phyloP scores from a whole-genome alignment of 2,329 filamentous ascomycete genomes.

The Sarocladiaceae sp. region DNA sequence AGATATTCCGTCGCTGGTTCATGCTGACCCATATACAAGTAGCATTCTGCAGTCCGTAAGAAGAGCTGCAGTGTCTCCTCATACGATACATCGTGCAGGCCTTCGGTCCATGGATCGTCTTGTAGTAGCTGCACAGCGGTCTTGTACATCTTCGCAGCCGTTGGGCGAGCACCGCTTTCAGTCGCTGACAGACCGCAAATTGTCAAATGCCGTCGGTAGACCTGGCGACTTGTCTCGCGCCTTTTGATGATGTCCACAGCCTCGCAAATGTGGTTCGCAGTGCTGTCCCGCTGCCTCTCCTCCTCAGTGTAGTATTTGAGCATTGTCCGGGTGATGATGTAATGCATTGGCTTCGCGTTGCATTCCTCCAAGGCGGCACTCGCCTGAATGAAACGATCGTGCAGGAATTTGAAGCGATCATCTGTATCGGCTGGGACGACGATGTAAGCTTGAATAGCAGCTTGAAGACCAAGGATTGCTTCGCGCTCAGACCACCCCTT shows the following conservation, averaged over 20 bases:
- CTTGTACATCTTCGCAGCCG: conserved; percentile 75
- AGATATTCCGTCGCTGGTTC: conserved; percentile 63
- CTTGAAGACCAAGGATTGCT: conserved; percentile 72
- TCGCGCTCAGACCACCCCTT: conserved; percentile 54
- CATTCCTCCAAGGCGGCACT: conserved; percentile 64
- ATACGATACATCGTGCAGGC: conserved; percentile 67
- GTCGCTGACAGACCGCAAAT: conserved; percentile 72
- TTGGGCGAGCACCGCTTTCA: conserved; percentile 76
- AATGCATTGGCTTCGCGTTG: conserved; percentile 77
- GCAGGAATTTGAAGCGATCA: conserved; percentile 80
- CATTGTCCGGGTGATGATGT: conserved; percentile 75
- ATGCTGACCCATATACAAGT: conserved; percentile 70
- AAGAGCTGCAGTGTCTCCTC: conserved; percentile 78
- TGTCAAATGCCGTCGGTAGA: conserved; percentile 70
- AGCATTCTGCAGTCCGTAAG: conserved; percentile 74
- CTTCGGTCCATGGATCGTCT: conserved; percentile 67
- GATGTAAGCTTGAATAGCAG: conserved; percentile 72
- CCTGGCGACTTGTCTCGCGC: conserved; percentile 51
- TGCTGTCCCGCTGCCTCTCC: conserved; percentile 59
- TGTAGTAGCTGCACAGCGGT: conserved; percentile 75
- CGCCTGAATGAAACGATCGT: conserved; percentile 80
- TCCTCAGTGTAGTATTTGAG: conserved; percentile 63
- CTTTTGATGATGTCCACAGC: conserved; percentile 68
- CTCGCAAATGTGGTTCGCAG: conserved; percentile 75
- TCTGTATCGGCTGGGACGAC: conserved; percentile 77